Evolutionary conservation across 306 rosid genomes (phyloP), one percentile per base, ranked within the genome.

Genomic region (Cucurbita ficifolia): DNA sequence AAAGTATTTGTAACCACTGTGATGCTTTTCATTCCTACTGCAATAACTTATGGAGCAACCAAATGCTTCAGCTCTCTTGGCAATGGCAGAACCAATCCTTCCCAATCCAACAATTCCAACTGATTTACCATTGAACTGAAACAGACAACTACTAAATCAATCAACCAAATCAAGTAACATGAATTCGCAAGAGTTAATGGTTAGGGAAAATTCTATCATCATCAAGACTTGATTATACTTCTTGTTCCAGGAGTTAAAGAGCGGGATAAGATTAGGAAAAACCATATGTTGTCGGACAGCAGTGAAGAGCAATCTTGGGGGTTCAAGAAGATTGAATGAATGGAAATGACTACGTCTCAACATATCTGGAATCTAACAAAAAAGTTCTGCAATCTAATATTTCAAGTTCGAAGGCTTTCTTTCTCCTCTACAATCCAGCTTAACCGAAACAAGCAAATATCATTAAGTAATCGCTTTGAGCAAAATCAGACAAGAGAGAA

Each of bases 91-190:
- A 35, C 96, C 96, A 58, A 86, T 90, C 72, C 95, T 86, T 45
- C 96, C 96, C 78, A 90, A 58, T 13, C 96, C 92, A 75, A 88
- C 63, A 72, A 90, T 86, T 73, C 95, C 96, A 52, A 90, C 80
- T 2, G 85, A 58, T 82, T 82, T 88, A 5, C 91, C 90, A 52
- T 86, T 85, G 75, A 88, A 87, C 96, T 90, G 89, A 71, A 82
- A 78, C 46, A 72, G 19, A 61, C 43, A 55, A 68, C 63, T 39
- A 62, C 49, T 40, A 14, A 77, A 35, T 46, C 6, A 72, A 79
- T 36, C 10, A 48, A 70, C 38, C 55, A 54, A 60, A 70, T 42
- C 76, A 54, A 42, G 7, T 4, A 24, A 40, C 19, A 12, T 46
- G 40, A 46, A 68, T 22, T 22, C 6, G 55, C 11, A 6, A 68